Evolutionary conservation across 2,329 filamentous ascomycete species (phyloP).

Genomic region (Colletotrichum higginsianum): DNA sequence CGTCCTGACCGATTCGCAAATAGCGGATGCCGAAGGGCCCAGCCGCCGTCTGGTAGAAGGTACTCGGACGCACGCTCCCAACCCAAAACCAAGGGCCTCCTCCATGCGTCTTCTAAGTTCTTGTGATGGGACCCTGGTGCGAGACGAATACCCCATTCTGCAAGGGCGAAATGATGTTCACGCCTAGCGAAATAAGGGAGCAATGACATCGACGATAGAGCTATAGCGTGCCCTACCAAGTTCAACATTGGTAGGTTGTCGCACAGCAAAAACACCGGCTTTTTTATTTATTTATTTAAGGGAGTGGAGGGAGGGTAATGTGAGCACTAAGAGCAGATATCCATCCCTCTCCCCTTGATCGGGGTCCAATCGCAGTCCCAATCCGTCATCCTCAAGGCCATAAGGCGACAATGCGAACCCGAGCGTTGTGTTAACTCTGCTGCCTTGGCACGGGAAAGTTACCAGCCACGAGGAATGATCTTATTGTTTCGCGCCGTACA

Average conservation of each 20-base stretch:
- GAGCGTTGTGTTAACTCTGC: slow-evolving; percentile 8
- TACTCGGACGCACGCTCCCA: background rate
- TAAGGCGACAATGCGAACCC: background rate
- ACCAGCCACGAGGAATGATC: background rate
- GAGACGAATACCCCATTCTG: background rate
- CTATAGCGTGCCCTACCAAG: background rate
- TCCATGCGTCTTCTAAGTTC: background rate
- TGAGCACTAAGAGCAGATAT: slow-evolving; percentile 22
- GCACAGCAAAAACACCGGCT: background rate
- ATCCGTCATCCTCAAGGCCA: slow-evolving; percentile 5
- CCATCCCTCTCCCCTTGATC: slow-evolving; percentile 28
- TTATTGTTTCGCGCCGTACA: background rate
- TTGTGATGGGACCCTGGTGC: background rate
- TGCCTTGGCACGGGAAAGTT: slow-evolving; percentile 1
- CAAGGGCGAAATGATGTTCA: slow-evolving; percentile 11
- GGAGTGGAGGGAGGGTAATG: slow-evolving; percentile 6
- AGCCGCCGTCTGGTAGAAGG: background rate
- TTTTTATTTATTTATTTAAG: background rate
- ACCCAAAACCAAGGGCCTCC: background rate
- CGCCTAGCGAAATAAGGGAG: slow-evolving; percentile 22
- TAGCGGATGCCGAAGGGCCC: background rate
- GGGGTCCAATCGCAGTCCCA: slow-evolving; percentile 11
- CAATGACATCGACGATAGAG: background rate
- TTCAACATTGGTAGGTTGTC: background rate
- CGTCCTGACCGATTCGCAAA: background rate